Evolutionary conservation across 139 green algal species (phyloP).

Genomic region (Coccomyxa sp.): DNA sequence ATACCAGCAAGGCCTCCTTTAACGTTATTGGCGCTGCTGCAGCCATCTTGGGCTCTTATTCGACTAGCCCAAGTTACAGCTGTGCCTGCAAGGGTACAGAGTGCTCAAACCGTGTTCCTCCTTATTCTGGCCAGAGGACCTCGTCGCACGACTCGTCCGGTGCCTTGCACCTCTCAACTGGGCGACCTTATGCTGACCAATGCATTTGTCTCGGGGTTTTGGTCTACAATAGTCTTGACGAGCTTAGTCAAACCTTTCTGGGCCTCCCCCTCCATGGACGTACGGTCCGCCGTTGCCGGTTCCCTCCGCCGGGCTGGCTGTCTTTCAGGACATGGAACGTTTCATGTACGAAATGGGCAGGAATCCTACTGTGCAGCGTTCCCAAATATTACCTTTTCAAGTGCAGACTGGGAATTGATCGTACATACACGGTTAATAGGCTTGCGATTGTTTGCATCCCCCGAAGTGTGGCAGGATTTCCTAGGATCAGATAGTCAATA

Average conservation of each 20-base stretch:
- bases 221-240: background rate
- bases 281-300: no score
- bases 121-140: background rate
- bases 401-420: no score
- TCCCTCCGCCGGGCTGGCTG: no score
- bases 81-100: background rate
- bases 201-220: background rate
- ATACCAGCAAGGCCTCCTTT: constrained; percentile 21
- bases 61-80: background rate
- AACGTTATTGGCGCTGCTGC: constrained; percentile 20
- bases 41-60: constrained; percentile 11
- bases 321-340: no score
- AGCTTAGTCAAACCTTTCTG: background rate
- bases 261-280: no score
- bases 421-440: no score
- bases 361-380: no score
- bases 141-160: background rate
- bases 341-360: no score
- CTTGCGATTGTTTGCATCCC: no score
- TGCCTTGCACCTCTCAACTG: background rate
- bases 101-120: background rate
- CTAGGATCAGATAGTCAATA: background rate
- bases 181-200: background rate
- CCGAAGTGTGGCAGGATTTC: background rate
- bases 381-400: no score